Base-by-base conservation (phyloP, 139 green algal genomes). In the Monoraphidium neglectum region DNA sequence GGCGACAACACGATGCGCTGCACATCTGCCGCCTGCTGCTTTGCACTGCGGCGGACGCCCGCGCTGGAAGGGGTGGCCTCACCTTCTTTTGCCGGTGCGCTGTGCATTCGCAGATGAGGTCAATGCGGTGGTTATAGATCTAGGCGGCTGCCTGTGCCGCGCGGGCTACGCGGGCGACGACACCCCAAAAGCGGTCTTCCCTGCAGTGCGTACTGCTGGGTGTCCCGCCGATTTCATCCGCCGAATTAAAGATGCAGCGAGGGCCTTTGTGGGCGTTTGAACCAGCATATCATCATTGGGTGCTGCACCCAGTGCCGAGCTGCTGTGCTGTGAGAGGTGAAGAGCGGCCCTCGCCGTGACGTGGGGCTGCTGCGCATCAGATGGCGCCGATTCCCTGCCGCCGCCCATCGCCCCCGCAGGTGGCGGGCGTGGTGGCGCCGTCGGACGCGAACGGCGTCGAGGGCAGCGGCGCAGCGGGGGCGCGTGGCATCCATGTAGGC, bases 131-230 rank as follows among this genome's bases (percentile, higher is more conserved):
- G 96, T 99, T 23, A 3, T 99, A 2, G 96, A 99, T 77, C 32
- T 98, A 1, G 96, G 96, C 5, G 92, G 86, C 2, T 86, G 85
- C 74, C 82, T 83, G 0, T 86, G 82, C 24, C 98, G 96, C 76
- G 95, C 90, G 4, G 96, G 96, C 26, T 99, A 98, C 82, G 92
- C 93, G 1, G 96, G 96, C 21, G 96, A 99, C 74, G 96, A 99
- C 76, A 92, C 90, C 0, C 96, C 96, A 1, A 98, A 98, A 53
- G 91, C 89, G 6, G 82, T 98, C 28, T 99, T 97, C 75, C 93
- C 95, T 0, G 96, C 95, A 59, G 86, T 79, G 54, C 63, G 73
- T 40, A 32, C 23, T 8, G 12, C 8, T 51, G 43, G 43, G 43
- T 21, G 43, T 8, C 8, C 8, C 8, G 43, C 43, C 8, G 43